Percentiles rank a stretch among this genome's conserved stretches.
Evolutionary conservation across 1,284 basidiomycete genomes (phyloP).

Genomic region (Moesziomyces antarcticus): DNA sequence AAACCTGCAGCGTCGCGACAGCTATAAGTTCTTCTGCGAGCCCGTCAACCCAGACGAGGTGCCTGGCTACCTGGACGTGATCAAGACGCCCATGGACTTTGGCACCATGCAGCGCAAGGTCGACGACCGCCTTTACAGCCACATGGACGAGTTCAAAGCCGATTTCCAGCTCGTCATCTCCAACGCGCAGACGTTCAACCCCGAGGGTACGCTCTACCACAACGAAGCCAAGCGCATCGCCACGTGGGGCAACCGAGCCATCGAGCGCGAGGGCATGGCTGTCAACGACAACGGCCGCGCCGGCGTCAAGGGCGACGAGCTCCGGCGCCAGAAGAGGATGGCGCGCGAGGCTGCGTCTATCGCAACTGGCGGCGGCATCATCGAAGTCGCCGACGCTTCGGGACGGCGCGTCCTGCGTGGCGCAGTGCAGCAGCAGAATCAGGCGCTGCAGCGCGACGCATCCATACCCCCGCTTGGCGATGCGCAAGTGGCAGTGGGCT

Average conservation of each 20-base stretch:
- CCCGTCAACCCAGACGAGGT: slow-evolving; percentile 78
- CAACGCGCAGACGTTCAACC: slow-evolving; percentile 65
- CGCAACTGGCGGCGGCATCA: not conserved
- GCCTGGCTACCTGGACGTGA: slow-evolving; percentile 76
- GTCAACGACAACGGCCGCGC: slow-evolving; percentile 53
- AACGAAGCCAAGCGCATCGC: slow-evolving; percentile 59
- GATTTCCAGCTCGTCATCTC: slow-evolving; percentile 62
- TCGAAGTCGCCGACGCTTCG: slow-evolving; percentile 1
- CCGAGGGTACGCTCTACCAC: slow-evolving; percentile 59
- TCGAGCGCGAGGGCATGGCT: slow-evolving; percentile 56
- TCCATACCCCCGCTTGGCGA: slow-evolving; percentile 8
- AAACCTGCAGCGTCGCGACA: slow-evolving; percentile 74
- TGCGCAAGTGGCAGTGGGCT: not conserved
- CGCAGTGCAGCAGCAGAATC: slow-evolving; percentile 12
- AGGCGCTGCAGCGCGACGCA: slow-evolving; percentile 4
- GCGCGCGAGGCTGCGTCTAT: slow-evolving; percentile 20
- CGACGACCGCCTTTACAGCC: slow-evolving; percentile 39
- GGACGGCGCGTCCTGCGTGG: slow-evolving; percentile 29
- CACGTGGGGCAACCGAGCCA: slow-evolving; percentile 57
- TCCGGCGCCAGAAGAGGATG: slow-evolving; percentile 27
- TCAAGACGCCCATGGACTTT: slow-evolving; percentile 83
- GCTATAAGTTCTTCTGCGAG: slow-evolving; percentile 82
- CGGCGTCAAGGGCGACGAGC: slow-evolving; percentile 37
- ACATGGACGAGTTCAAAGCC: slow-evolving; percentile 53
- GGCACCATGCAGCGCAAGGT: slow-evolving; percentile 76